phyloP scores from a whole-genome alignment of 495 filamentous ascomycete species.

The Lasiosphaeriaceae sp. region DNA sequence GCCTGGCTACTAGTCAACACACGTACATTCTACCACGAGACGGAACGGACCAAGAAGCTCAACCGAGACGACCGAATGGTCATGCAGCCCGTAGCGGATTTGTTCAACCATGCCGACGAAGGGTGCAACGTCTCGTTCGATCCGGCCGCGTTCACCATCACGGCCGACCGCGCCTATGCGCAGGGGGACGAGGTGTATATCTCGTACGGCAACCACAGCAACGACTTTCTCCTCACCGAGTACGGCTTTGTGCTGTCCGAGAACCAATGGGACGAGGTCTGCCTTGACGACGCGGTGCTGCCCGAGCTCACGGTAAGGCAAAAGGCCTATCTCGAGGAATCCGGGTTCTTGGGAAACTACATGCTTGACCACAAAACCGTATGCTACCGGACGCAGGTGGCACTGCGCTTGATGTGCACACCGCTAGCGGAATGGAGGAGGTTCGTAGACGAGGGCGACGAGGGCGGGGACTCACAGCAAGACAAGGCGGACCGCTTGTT shows the following conservation, averaged over 20 bases:
- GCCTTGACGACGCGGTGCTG: conserved; percentile 66
- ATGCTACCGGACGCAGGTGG: conserved; percentile 71
- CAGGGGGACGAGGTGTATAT: conserved; percentile 73
- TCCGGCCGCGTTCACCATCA: conserved; percentile 57
- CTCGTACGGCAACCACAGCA: conserved; percentile 74
- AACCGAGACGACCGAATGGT: conserved; percentile 69
- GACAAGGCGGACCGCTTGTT: conserved; percentile 28
- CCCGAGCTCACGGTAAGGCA: conserved; percentile 43
- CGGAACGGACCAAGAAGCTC: conserved; percentile 43
- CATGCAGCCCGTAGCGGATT: conserved; percentile 79
- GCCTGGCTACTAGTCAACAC: conserved; percentile 82
- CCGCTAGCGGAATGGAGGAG: conserved; percentile 31
- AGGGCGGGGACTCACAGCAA: conserved; percentile 24
- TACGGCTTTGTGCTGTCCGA: conserved; percentile 72
- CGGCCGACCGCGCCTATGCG: conserved; percentile 49
- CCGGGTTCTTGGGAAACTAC: conserved; percentile 67
- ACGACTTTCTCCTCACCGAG: conserved; percentile 79
- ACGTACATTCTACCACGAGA: conserved; percentile 73
- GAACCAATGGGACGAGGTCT: conserved; percentile 65
- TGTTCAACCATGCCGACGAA: conserved; percentile 69
- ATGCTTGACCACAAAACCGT: conserved; percentile 55
- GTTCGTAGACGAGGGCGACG: conserved; percentile 35
- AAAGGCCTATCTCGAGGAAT: conserved; percentile 48
- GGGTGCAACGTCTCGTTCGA: conserved; percentile 63
- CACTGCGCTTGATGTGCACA: conserved; percentile 48